phyloP scores from a whole-genome alignment of 2,329 filamentous ascomycete genomes.

The Anisogramma anomala region DNA sequence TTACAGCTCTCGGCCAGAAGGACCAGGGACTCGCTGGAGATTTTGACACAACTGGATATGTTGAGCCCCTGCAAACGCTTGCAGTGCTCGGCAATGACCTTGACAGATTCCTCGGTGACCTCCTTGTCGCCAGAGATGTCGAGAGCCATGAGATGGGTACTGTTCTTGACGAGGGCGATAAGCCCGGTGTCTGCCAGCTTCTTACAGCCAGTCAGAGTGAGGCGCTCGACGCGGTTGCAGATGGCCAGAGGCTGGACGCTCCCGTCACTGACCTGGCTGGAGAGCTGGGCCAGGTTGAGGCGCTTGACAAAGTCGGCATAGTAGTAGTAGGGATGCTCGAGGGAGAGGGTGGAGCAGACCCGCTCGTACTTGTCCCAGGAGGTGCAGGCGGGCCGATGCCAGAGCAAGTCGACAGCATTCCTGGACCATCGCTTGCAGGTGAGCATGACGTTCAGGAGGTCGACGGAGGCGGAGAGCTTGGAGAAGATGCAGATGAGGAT shows the following conservation, averaged over 20 bases:
- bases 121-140: slow-evolving; percentile 80
- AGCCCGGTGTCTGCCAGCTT: slow-evolving; percentile 76
- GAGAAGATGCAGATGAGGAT: slow-evolving; percentile 88
- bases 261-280: slow-evolving; percentile 70
- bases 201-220: slow-evolving; percentile 84
- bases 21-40: slow-evolving; percentile 79
- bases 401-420: slow-evolving; percentile 84
- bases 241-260: slow-evolving; percentile 69
- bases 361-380: slow-evolving; percentile 70
- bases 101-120: slow-evolving; percentile 72
- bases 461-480: slow-evolving; percentile 62
- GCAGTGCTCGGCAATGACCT: slow-evolving; percentile 70
- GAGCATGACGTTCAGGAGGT: slow-evolving; percentile 80
- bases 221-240: slow-evolving; percentile 82
- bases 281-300: slow-evolving; percentile 75
- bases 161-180: slow-evolving; percentile 66
- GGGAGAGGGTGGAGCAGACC: slow-evolving; percentile 68
- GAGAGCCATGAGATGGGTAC: slow-evolving; percentile 70
- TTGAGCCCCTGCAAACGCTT: slow-evolving; percentile 82
- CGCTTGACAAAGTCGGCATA: slow-evolving; percentile 87
- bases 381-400: slow-evolving; percentile 87
- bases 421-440: slow-evolving; percentile 91
- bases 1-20: slow-evolving; percentile 70
- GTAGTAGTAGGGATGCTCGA: slow-evolving; percentile 66
- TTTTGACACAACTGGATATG: slow-evolving; percentile 71